Base-by-base conservation (phyloP, 2,329 filamentous ascomycete species). In the Kalmusia sp. region DNA sequence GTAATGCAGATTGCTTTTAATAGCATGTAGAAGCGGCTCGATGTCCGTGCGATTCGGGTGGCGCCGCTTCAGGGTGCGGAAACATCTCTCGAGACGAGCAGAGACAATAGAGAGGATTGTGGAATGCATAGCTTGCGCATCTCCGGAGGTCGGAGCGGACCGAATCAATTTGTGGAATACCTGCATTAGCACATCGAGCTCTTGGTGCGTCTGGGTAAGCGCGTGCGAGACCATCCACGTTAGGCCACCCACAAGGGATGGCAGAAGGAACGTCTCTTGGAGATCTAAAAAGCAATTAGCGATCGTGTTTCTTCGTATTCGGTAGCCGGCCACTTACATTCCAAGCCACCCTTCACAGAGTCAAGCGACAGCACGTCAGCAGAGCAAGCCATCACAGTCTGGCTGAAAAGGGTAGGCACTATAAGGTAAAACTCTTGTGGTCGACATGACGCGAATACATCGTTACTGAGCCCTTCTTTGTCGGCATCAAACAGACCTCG, bases 341-440 rank as follows among this genome's bases (percentile, higher is more conserved):
- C 91, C 6, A 95, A 77, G 1, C 91, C 91, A 11, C 85, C 84
- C 69, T 89, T 91, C 0, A 95, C 80, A 30, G 82, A 84, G 33
- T 92, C 88, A 38, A 91, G 84, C 1, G 83, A 83, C 4, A 96
- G 73, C 34, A 84, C 80, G 5, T 86, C 86, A 1, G 81, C 81
- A n/a, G 84, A 84, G 60, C 86, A 87, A 1, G 89, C 91, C 30
- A 89, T 77, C 0, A 92, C 84, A 35, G 89, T 91, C 61, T 92
- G 88, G 60, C 88, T 83, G 68, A 93, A 92, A 0, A 95, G 76
- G 0, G 89, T 88, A 1, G 91, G 89, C 12, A 92, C 86, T 3
- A 95, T 80, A 15, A 90, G 77, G 64, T 93, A 93, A 68, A 95
- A 95, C 33, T 92, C 87, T 66, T 93, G 90, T 1, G 91, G 91